Conservation (phyloP, 2,329 filamentous ascomycete genomes). For the Diaporthe sp. region DNA sequence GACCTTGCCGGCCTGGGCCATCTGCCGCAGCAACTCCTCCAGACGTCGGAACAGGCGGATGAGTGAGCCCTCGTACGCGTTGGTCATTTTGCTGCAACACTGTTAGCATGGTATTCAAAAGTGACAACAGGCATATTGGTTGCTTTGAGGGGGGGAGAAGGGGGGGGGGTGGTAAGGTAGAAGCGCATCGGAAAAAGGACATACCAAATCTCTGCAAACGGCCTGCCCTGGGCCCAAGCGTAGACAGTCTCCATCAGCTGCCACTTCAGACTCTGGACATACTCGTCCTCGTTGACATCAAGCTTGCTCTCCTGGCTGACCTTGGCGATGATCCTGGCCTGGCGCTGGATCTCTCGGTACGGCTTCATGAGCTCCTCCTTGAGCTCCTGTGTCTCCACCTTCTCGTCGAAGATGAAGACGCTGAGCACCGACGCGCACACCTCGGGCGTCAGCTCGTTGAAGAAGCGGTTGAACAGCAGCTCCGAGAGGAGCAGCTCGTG, state of each 20-base stretch:
- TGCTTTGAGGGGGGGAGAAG: no score
- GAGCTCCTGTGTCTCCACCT: conserved; percentile 80
- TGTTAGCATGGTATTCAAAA: not conserved
- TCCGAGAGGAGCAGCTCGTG: conserved; percentile 95
- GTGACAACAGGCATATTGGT: not conserved
- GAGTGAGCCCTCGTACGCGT: conserved; percentile 95
- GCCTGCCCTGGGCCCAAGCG: conserved; percentile 88
- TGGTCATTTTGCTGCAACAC: conserved; percentile 87
- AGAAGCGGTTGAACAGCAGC: conserved; percentile 95
- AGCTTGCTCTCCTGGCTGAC: conserved; percentile 96
- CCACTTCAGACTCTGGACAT: conserved; percentile 88
- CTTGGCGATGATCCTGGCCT: conserved; percentile 90
- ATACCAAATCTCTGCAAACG: conserved; percentile 95
- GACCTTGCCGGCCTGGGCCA: conserved; percentile 94
- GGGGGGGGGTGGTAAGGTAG: no score
- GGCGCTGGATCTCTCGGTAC: conserved; percentile 85
- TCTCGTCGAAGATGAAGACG: conserved; percentile 98
- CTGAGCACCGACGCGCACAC: conserved; percentile 87
- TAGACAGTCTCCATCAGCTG: conserved; percentile 97
- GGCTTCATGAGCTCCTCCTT: conserved; percentile 89
- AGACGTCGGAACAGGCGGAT: conserved; percentile 96
- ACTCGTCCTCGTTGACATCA: conserved; percentile 93
- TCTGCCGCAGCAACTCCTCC: conserved; percentile 93
- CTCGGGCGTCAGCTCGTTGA: conserved; percentile 93
- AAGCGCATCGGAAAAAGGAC: conserved; percentile 48